Conservation (phyloP, 768 basidiomycete species). For the Suillus ampliporus region DNA sequence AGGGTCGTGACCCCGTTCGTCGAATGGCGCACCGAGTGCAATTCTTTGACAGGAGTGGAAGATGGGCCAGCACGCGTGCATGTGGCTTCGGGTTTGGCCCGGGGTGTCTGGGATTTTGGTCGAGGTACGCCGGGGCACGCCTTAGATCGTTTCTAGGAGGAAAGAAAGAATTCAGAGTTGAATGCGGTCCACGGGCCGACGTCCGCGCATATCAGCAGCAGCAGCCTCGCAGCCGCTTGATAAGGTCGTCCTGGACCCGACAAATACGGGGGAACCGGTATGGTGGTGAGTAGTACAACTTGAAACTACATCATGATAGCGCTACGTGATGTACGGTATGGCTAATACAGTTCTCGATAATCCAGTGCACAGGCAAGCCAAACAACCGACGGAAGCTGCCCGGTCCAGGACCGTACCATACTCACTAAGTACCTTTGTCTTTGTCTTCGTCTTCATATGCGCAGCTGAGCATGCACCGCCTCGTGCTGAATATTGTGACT, state of each 20-base stretch:
- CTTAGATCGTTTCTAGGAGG: not conserved
- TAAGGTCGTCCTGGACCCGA: not conserved
- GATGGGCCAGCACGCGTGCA: slow-evolving; percentile 72
- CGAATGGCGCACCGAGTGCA: not conserved
- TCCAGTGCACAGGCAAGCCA: not conserved
- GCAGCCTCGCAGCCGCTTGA: not conserved
- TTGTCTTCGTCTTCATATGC: not conserved
- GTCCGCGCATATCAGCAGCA: not conserved
- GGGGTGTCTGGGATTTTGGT: slow-evolving; percentile 41
- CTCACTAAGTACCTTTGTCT: not conserved
- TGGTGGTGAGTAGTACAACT: not conserved
- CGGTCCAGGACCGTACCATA: slow-evolving; percentile 1
- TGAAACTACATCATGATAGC: too few species aligned
- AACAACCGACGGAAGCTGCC: not conserved
- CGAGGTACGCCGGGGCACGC: not conserved
- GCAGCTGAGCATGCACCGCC: too few species aligned
- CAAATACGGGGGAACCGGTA: too few species aligned
- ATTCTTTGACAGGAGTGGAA: slow-evolving; percentile 57
- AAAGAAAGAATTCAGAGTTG: not conserved
- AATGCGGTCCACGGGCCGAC: not conserved
- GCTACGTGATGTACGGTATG: too few species aligned
- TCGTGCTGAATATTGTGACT: not conserved
- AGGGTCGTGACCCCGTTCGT: not conserved
- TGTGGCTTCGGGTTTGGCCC: slow-evolving; percentile 73
- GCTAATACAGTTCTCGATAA: not conserved